phyloP scores from a whole-genome alignment of 2,329 filamentous ascomycete genomes.

The Exophiala viscosa region DNA sequence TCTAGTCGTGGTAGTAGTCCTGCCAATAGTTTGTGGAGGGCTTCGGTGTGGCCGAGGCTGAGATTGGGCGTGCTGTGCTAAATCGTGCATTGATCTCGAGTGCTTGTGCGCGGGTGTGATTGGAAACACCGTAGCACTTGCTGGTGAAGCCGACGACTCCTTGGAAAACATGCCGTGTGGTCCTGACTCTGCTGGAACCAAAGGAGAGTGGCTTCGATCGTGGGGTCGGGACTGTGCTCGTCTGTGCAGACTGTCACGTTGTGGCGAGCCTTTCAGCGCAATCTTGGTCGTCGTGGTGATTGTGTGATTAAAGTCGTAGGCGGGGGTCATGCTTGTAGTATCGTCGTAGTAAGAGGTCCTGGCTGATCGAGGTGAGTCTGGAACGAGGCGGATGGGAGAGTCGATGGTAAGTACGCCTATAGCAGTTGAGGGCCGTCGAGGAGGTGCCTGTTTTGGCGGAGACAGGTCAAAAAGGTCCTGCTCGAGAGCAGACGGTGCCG shows the following conservation, averaged over 20 bases:
- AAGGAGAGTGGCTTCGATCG: conserved; percentile 20
- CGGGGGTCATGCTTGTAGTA: neutral
- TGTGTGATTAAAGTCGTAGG: conserved; percentile 1
- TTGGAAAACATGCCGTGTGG: neutral
- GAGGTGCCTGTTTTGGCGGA: conserved; percentile 24
- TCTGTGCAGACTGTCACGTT: conserved; percentile 14
- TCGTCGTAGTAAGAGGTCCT: conserved; percentile 5
- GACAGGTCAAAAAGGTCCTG: conserved; percentile 27
- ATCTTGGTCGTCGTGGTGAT: conserved; percentile 21
- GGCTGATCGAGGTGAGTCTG: conserved; percentile 22
- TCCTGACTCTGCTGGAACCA: neutral
- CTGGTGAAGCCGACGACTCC: conserved; percentile 23
- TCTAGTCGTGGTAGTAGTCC: conserved; percentile 24
- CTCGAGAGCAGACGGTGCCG: conserved; percentile 13
- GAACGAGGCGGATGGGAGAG: conserved; percentile 27
- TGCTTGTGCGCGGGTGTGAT: conserved; percentile 25
- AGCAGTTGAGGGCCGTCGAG: conserved; percentile 26
- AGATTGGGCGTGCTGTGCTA: conserved; percentile 9
- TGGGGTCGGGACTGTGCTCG: conserved; percentile 23
- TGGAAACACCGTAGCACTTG: conserved; percentile 25
- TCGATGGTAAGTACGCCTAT: conserved; percentile 24
- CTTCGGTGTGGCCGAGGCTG: conserved; percentile 3
- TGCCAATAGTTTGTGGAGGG: conserved; percentile 6
- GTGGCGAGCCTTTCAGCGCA: conserved; percentile 21
- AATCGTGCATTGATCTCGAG: conserved; percentile 17